Conservation (phyloP, 176 grass and related monocot species). For the Eleusine coracana region DNA sequence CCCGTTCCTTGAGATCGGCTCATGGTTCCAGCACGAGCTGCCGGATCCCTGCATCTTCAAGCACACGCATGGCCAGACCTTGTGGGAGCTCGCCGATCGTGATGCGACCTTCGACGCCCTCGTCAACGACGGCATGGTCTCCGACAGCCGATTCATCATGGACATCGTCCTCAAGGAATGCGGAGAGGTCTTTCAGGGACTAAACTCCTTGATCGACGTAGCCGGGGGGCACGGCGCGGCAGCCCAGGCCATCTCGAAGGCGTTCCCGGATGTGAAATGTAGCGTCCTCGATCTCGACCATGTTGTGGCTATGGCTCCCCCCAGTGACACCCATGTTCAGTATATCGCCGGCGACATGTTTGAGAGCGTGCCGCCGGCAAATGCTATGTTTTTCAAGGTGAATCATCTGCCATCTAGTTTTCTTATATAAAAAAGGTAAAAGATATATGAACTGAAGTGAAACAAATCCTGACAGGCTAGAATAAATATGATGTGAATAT, state of each 20-base stretch:
- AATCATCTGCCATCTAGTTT: not conserved
- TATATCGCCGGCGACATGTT: conserved; percentile 63
- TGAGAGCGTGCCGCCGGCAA: conserved; percentile 45
- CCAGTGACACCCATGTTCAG: conserved; percentile 21
- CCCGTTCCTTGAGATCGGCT: not conserved
- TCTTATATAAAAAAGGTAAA: too few species aligned
- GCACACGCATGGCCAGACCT: not conserved
- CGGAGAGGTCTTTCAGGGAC: conserved; percentile 32
- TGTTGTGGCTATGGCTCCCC: conserved; percentile 38
- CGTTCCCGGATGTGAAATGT: conserved; percentile 49
- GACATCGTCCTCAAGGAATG: conserved; percentile 21
- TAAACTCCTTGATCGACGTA: not conserved
- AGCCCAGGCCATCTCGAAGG: conserved; percentile 21
- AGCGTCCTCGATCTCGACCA: conserved; percentile 53
- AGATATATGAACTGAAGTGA: too few species aligned
- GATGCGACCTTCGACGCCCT: not conserved
- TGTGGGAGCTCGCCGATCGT: conserved; percentile 13
- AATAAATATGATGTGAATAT: too few species aligned
- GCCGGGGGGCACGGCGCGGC: not conserved
- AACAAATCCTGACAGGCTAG: too few species aligned
- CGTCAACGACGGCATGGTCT: conserved; percentile 47
- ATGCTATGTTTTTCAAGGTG: conserved; percentile 64
- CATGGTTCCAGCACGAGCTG: conserved; percentile 14
- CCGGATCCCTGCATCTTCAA: conserved; percentile 4
- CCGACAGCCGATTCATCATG: conserved; percentile 35